Conservation (phyloP, 768 basidiomycete species). For the Serendipita sp. region DNA sequence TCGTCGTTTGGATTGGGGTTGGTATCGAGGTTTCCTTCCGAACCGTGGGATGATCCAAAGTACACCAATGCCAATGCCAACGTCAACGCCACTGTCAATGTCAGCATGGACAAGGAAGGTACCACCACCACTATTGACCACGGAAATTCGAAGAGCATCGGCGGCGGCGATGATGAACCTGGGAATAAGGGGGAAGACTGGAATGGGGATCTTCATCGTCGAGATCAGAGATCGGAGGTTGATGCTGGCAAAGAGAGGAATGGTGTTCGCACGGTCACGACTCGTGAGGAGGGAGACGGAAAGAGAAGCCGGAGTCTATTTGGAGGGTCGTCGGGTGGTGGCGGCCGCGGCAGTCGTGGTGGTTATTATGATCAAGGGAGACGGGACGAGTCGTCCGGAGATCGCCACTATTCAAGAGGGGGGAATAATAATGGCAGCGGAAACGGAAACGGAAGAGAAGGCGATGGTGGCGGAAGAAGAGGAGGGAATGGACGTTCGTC, state of each 20-base stretch:
- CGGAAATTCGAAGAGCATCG: too few species aligned
- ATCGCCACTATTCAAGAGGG: neutral
- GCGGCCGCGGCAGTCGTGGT: too few species aligned
- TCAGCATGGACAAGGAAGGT: too few species aligned
- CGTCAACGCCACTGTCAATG: neutral
- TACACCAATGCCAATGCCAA: neutral
- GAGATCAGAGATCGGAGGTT: too few species aligned
- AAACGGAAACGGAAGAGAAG: neutral
- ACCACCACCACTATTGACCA: too few species aligned
- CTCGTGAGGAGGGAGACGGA: neutral
- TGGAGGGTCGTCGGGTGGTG: neutral
- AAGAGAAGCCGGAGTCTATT: neutral
- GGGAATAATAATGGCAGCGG: neutral
- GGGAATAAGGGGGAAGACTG: too few species aligned
- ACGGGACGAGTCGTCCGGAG: neutral
- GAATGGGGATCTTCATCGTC: too few species aligned
- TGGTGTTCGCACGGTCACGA: neutral
- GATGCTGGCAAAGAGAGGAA: too few species aligned
- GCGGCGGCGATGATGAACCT: too few species aligned
- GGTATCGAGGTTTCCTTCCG: neutral
- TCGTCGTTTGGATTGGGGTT: too few species aligned
- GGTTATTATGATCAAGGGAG: neutral
- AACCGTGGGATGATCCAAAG: slow-evolving; percentile 4
- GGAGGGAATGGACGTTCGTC: neutral
- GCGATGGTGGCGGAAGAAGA: neutral